Conservation (phyloP, 495 filamentous ascomycete species). For the Aspergillus bridgeri region DNA sequence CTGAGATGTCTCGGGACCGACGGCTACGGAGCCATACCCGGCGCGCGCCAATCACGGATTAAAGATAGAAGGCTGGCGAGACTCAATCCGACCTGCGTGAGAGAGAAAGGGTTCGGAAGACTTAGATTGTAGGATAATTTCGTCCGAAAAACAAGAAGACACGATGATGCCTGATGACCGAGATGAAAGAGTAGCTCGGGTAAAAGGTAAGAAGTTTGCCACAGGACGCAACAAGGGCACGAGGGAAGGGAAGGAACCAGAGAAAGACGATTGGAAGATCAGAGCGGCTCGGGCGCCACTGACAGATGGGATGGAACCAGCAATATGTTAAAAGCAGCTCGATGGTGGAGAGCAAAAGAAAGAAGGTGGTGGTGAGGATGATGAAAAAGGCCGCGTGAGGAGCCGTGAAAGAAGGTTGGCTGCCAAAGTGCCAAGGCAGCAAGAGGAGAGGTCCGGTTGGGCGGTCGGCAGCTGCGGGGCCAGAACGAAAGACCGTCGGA, state of each 20-base stretch:
- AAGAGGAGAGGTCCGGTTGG: slow-evolving; percentile 5
- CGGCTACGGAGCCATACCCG: slow-evolving; percentile 36
- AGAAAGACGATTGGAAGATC: neutral
- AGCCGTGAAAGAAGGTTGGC: slow-evolving; percentile 7
- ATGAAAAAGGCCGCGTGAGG: slow-evolving; percentile 1
- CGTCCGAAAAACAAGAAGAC: neutral
- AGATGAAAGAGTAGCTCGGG: neutral
- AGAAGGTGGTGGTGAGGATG: slow-evolving; percentile 1
- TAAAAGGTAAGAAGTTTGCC: neutral
- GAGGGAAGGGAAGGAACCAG: neutral
- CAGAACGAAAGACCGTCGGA: slow-evolving; percentile 3
- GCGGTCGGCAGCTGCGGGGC: slow-evolving; percentile 18
- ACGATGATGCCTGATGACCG: neutral
- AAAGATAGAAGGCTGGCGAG: neutral
- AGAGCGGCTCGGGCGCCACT: neutral
- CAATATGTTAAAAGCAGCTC: neutral
- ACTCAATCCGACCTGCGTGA: neutral
- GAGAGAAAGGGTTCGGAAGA: neutral
- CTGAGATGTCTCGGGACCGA: slow-evolving; percentile 10
- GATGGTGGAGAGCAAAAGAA: slow-evolving; percentile 5
- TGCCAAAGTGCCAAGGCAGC: slow-evolving; percentile 2
- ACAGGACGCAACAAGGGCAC: slow-evolving; percentile 8
- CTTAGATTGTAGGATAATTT: neutral
- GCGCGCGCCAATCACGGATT: slow-evolving; percentile 4
- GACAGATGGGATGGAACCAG: neutral